Base-by-base conservation (phyloP, 2,329 filamentous ascomycete genomes). In the Microcyclospora tardicrescens region DNA sequence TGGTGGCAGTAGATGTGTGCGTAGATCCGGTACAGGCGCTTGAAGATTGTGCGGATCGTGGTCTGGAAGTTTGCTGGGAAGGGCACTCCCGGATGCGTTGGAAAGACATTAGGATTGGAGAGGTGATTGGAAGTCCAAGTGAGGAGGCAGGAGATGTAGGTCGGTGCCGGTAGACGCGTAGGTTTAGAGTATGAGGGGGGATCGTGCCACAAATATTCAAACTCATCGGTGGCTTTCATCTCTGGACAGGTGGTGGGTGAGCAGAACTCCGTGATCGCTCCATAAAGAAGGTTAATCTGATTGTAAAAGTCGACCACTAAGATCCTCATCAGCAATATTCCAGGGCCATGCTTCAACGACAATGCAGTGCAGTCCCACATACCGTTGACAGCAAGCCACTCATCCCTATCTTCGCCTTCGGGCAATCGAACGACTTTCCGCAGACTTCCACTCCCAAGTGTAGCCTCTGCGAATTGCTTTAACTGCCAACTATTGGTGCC, bases 151-250 rank as follows among this genome's bases (percentile, higher is more conserved):
- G 96, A 91, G 56, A 98, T 93, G 65, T 98, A 98, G 54, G 87
- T 84, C 9, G 91, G 91, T 2, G 91, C 91, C 2, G 91, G 76
- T 83, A 98, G 95, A 69, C 96, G 96, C 45, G 93, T 98, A 14
- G 91, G 91, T 43, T 85, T 80, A 65, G 93, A 93, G 72, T 80
- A 98, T 59, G 84, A 81, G 55, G 93, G 86, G 44, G 73, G 83
- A 63, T 98, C 89, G 67, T 98, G 91, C 91, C 91, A 98, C 49
- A 98, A 79, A 63, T 98, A 98, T 63, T 98, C 91, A 63, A 96
- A 98, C 81, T 98, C 91, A 66, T 98, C 93, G 9, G 91, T 98
- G n/a, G 91, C 91, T 65, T 98, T 98, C 91, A 98, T 98, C 67
- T 96, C 91, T 1, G 91, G 91, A 61, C 91, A 98, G 48, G 86